Percentiles rank a stretch among this genome's conserved stretches.
Evolutionary conservation across 768 basidiomycete species (phyloP).

Genomic region (Erythrobasidium yunnanense): DNA sequence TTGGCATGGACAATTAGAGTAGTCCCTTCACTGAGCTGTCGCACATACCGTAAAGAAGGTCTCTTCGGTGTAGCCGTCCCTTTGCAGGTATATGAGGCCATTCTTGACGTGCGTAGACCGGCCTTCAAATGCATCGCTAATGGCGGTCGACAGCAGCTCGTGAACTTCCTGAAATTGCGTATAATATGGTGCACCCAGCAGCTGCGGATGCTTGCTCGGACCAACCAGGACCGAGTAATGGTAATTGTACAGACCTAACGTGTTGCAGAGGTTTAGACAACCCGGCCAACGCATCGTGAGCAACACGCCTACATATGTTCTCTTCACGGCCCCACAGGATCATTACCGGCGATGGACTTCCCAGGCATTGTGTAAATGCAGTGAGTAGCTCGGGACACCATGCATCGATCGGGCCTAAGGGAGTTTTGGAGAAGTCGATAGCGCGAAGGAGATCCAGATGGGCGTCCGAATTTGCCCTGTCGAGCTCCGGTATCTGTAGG

Average conservation of each 20-base stretch:
- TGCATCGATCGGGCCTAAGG: conserved; percentile 2
- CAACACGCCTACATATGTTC: background rate
- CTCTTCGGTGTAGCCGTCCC: conserved; percentile 6
- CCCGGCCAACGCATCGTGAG: too few species aligned
- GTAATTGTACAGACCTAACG: background rate
- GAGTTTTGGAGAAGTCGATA: background rate
- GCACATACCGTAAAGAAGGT: background rate
- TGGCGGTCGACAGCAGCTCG: background rate
- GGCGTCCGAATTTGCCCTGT: background rate
- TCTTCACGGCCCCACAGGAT: conserved; percentile 5
- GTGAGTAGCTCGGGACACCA: conserved; percentile 14
- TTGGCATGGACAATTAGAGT: too few species aligned
- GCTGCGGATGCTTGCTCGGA: background rate
- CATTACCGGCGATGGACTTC: conserved; percentile 15
- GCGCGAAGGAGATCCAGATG: conserved; percentile 11
- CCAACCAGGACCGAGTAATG: background rate
- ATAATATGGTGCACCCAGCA: background rate
- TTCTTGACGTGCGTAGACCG: conserved; percentile 4
- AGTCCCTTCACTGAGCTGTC: too few species aligned
- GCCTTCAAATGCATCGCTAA: background rate
- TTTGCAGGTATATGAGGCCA: background rate
- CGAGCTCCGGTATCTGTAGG: background rate
- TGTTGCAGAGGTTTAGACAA: too few species aligned
- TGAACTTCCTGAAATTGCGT: background rate
- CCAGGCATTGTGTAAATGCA: background rate